Base-by-base conservation (phyloP, 345 rosid genomes). In the Adansonia digitata region DNA sequence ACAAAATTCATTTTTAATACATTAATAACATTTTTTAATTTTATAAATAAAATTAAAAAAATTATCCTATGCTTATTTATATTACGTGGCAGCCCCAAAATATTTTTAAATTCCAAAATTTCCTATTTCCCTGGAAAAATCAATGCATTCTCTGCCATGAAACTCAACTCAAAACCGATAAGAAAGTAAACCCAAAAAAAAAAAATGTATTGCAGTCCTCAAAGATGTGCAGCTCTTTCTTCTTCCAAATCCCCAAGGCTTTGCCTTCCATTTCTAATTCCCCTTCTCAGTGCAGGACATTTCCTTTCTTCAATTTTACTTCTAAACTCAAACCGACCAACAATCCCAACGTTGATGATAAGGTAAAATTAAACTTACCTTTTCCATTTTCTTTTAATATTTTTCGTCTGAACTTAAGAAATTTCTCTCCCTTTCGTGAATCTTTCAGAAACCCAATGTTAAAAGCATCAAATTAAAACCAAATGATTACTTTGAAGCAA, bases 401-500 rank as follows among this genome's bases (percentile, higher is more conserved):
- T 49, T 49, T n/a, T n/a, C n/a, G n/a, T n/a, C n/a, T 11, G 2
- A 48, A 17, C 53, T 2, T 48, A 42, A 42, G 15, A 14, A 42
- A 40, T 66, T 63, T 63, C 68, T 63, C 68, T 18, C 0, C 9
- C 15, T 34, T 35, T 37, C 48, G 10, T 37, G 46, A 10, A 9
- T 55, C 60, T 63, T 42, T 42, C 70, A 42, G 70, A 42, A 66
- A 66, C 70, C 5, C 34, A 66, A 42, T 65, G 70, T 42, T 40
- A 22, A 31, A 65, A 65, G 7, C 70, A 65, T 65, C 70, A 65
- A 65, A 5, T 14, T 13, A 12, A 40, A 22, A 1, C 70, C 51
- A 12, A 42, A 65, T 42, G 34, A 66, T 42, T 1, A 2, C 60
- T 42, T 71, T 56, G 80, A 75, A 72, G 63, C 55, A 22, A 89